Evolutionary conservation across 148 eudicot genomes (phyloP).

Genomic region (Polygonum aviculare): DNA sequence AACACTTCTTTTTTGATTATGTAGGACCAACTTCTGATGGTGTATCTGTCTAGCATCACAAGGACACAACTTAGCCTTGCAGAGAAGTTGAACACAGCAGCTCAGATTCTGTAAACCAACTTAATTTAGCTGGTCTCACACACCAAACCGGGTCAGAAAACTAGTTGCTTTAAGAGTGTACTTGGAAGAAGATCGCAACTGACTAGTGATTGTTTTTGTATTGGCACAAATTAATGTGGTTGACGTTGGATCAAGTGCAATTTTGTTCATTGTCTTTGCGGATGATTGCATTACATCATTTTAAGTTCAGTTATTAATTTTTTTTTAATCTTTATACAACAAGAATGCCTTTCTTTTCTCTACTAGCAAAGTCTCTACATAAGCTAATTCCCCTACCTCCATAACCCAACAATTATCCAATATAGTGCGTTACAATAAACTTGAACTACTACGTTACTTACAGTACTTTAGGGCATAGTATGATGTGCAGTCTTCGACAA

Average conservation of each 20-base stretch:
- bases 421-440: no score
- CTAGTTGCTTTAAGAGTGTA: not conserved
- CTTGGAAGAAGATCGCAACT: not conserved
- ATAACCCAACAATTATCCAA: no score
- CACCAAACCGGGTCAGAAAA: not conserved
- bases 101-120: constrained; percentile 62
- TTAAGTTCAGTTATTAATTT: no score
- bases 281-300: not conserved
- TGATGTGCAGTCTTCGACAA: no score
- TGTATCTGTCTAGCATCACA: constrained; percentile 85
- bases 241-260: constrained; percentile 12
- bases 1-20: not conserved
- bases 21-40: constrained; percentile 81
- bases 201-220: not conserved
- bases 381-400: no score
- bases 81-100: constrained; percentile 93
- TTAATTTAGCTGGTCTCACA: not conserved
- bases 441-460: no score
- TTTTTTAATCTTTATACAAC: no score
- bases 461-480: no score
- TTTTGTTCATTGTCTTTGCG: constrained; percentile 11
- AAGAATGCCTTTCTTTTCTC: not conserved
- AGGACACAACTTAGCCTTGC: constrained; percentile 86
- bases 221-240: not conserved
- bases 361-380: not conserved